phyloP scores from a whole-genome alignment of 805 yeast species.

The Naumovozyma baii region DNA sequence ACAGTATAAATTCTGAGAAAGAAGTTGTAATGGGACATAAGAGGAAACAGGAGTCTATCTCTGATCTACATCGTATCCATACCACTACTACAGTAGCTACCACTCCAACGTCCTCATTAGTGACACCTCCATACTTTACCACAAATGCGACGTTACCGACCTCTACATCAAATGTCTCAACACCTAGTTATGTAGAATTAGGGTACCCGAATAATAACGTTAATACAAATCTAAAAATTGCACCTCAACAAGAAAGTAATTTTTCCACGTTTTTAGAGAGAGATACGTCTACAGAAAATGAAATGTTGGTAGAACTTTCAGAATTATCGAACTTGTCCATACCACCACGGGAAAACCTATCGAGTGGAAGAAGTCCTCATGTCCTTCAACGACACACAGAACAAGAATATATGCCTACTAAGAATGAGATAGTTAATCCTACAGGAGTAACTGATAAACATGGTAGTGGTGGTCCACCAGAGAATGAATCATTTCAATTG shows the following conservation, averaged over 20 bases:
- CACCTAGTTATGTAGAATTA: neutral
- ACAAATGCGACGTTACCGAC: constrained; percentile 3
- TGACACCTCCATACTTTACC: constrained; percentile 8
- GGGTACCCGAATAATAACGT: no score
- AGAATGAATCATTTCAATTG: constrained; percentile 5
- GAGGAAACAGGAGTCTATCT: constrained; percentile 27
- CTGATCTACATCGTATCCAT: constrained; percentile 13
- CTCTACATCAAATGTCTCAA: constrained; percentile 6
- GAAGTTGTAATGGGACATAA: constrained; percentile 11
- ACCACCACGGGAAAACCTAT: neutral
- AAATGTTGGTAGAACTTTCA: constrained; percentile 7
- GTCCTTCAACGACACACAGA: neutral
- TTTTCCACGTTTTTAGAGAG: constrained; percentile 3
- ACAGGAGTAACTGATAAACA: no score
- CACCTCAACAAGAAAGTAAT: constrained; percentile 1
- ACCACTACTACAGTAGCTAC: constrained; percentile 3
- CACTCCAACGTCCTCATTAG: constrained; percentile 6
- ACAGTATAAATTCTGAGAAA: constrained; percentile 4
- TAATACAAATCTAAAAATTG: neutral
- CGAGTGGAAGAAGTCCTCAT: neutral
- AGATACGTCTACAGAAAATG: constrained; percentile 8
- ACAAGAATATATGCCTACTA: no score
- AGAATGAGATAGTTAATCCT: no score
- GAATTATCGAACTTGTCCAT: constrained; percentile 5
- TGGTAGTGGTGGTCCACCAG: no score